Evolutionary conservation across 2,329 filamentous ascomycete species (phyloP).

Genomic region (Cyclaneusma minus): DNA sequence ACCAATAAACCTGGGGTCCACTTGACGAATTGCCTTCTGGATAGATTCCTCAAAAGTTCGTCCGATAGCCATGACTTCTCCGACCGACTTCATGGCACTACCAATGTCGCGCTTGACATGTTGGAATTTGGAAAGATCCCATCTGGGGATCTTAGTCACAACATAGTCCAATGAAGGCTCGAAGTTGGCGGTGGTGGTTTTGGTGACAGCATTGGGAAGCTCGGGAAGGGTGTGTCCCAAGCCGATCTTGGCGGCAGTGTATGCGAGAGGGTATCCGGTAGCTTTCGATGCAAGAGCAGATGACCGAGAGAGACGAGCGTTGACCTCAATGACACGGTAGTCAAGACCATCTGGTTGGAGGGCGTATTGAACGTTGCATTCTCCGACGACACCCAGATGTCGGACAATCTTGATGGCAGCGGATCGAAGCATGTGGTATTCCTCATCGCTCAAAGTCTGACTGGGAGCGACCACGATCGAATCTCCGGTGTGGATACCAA

Average conservation of each 20-base stretch:
- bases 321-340: conserved; percentile 98
- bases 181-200: conserved; percentile 97
- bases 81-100: conserved; percentile 97
- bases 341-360: conserved; percentile 92
- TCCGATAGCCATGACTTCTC: conserved; percentile 98
- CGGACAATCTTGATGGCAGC: conserved; percentile 97
- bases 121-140: conserved; percentile 98
- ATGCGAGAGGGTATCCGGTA: conserved; percentile 91
- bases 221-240: conserved; percentile 90
- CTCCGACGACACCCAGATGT: conserved; percentile 90
- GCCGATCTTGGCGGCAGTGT: conserved; percentile 96
- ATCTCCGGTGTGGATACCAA: conserved; percentile 96
- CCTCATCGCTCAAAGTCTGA: conserved; percentile 94
- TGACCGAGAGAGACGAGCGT: conserved; percentile 92
- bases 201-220: conserved; percentile 93
- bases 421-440: conserved; percentile 98
- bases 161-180: conserved; percentile 96
- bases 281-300: conserved; percentile 96
- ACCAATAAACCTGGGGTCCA: conserved; percentile 80
- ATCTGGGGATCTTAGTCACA: conserved; percentile 95
- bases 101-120: conserved; percentile 96
- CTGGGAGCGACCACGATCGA: conserved; percentile 95
- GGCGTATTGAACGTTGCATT: conserved; percentile 98
- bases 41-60: conserved; percentile 98
- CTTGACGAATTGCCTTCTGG: conserved; percentile 95